Percentiles rank a stretch among this genome's conserved stretches.
Conservation (phyloP, 2,329 filamentous ascomycete genomes). For the Ceratocystiopsis minuta region DNA sequence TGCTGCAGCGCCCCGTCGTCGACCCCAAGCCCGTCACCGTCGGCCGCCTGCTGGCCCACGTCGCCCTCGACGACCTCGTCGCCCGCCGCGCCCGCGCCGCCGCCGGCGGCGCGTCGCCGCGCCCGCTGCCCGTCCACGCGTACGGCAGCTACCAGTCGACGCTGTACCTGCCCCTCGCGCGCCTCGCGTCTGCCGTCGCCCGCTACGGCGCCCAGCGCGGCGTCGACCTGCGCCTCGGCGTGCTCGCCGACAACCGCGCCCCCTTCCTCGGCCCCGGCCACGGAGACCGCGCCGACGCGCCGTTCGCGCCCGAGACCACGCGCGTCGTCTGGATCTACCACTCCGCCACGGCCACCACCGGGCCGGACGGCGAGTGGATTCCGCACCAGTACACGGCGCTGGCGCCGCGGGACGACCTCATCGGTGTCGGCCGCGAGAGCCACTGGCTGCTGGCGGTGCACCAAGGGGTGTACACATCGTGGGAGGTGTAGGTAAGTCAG, state of each 20-base stretch:
- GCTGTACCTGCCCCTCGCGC: neutral
- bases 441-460: neutral
- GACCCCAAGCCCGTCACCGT: neutral
- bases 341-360: neutral
- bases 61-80: neutral
- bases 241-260: neutral
- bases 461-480: neutral
- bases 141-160: neutral
- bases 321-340: slow-evolving; percentile 1
- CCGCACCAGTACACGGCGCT: neutral
- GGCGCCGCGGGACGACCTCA: neutral
- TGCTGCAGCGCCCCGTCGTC: neutral
- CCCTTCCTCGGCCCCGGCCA: neutral
- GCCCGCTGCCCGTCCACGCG: too few species aligned
- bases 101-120: neutral
- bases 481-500: neutral
- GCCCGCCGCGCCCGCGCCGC: neutral
- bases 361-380: too few species aligned
- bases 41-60: neutral
- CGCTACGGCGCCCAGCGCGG: neutral
- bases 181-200: neutral
- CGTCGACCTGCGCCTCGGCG: neutral
- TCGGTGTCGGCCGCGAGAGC: neutral
- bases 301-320: neutral
- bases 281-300: too few species aligned